A percentile compares a stretch with the other conserved stretches of the same genome.
Evolutionary conservation across 1,284 basidiomycete species (phyloP).

Genomic region (Sanghuangporus sanghuang): DNA sequence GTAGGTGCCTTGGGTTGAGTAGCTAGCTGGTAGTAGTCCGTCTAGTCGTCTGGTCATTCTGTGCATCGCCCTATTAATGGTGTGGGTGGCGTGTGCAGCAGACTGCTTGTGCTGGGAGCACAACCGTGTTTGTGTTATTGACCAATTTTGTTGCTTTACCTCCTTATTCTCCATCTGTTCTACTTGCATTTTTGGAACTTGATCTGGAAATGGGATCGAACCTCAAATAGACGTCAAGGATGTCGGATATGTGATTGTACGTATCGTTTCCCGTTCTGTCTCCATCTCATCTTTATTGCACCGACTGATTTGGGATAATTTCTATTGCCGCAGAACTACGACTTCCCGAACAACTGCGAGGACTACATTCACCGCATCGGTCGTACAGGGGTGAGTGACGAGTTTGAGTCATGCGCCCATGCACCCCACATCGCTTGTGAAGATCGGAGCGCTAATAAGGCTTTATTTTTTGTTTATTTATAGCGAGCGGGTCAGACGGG

Average conservation of each 20-base stretch:
- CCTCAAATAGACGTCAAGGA: conserved; percentile 83
- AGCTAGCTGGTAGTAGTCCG: conserved; percentile 7
- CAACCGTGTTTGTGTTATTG: conserved; percentile 46
- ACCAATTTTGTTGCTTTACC: conserved; percentile 30
- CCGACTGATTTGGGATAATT: conserved; percentile 21
- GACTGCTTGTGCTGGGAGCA: conserved; percentile 11
- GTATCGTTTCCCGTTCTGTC: conserved; percentile 29
- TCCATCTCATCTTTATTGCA: conserved; percentile 8
- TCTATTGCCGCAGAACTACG: conserved; percentile 68
- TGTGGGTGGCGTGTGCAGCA: conserved; percentile 20
- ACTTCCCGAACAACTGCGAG: conserved; percentile 96
- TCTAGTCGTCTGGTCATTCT: background rate
- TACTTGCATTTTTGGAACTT: conserved; percentile 19
- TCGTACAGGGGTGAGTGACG: conserved; percentile 66
- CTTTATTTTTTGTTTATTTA: conserved; percentile 3
- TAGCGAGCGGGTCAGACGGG: conserved; percentile 88
- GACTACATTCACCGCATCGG: conserved; percentile 94
- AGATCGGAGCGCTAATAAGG: background rate
- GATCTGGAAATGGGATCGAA: conserved; percentile 25
- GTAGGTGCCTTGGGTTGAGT: conserved; percentile 19
- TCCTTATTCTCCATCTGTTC: conserved; percentile 22
- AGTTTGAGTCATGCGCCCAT: background rate
- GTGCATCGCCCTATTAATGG: conserved; percentile 27
- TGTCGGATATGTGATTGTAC: conserved; percentile 86
- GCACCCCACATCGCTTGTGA: background rate